Evolutionary conservation across 495 filamentous ascomycete genomes (phyloP), one percentile per base, ranked within the genome.

Genomic region (Daldinia grandis): DNA sequence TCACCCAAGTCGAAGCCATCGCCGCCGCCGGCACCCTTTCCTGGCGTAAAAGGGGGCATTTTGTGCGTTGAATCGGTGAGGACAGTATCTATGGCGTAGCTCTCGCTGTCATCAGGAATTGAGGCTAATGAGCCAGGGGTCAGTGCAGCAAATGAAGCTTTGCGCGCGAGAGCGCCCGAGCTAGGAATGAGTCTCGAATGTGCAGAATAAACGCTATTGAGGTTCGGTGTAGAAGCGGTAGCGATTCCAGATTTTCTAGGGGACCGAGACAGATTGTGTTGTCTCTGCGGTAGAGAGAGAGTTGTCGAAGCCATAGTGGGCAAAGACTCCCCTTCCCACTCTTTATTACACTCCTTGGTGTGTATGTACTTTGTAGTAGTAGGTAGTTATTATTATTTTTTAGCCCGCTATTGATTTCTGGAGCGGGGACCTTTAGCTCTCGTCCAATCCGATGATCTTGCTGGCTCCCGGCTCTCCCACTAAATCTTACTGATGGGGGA

Each of bases 1-100:
- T 98, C 96, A 49, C 96, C 96, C 38, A 98, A 86, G 72, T 90
- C 85, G 68, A 96, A 72, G 49, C 76, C 76, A 2, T 81, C 80
- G 33, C 30, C 62, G 14, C 68, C 30, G 33, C 67, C 75, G 42
- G 56, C 60, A 62, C 67, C 63, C 63, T 74, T 76, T 25, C 76
- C 72, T 56, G 75, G 76, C 25, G 81, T 81, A 42, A 76, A 65
- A 31, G 79, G 79, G 21, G 73, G 70, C 77, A 81, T 83, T 40
- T 78, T 80, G 67, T 75, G 72, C 56, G 77, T 77, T 27, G 79
- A 75, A 62, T 78, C 80, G 76, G 80, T 85, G 70, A 88, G 71
- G 58, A 84, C 80, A 27, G 75, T 81, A 60, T 83, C 80, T 66
- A 87, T 78, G 60, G 83, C 85, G 84, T 90, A 89, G 62, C 79